Evolutionary conservation across 208 protist species (phyloP).

Genomic region (Novymonas esmeraldas): DNA sequence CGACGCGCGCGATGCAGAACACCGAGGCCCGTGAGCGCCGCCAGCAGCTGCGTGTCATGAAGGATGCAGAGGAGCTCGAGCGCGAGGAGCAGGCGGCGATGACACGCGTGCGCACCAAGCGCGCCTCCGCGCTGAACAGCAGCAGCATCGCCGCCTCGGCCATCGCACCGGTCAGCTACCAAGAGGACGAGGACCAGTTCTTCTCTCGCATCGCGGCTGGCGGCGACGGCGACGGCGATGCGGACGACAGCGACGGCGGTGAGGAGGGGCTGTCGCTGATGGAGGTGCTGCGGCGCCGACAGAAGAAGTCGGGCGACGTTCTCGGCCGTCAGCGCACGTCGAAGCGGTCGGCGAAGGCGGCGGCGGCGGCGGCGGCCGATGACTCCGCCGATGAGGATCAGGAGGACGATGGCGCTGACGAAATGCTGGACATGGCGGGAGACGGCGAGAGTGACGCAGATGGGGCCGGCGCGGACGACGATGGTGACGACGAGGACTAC

Average conservation of each 20-base stretch:
- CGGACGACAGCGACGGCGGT: conserved; percentile 30
- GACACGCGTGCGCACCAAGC: conserved; percentile 83
- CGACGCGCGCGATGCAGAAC: conserved; percentile 37
- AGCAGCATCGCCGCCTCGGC: conserved; percentile 38
- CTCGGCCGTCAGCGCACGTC: conserved; percentile 30
- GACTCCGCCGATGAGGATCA: conserved; percentile 25
- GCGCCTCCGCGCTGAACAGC: conserved; percentile 57
- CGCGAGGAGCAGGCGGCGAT: conserved; percentile 81
- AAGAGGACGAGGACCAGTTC: conserved; percentile 92
- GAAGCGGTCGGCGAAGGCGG: conserved; percentile 14
- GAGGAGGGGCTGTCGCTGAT: conserved; percentile 78
- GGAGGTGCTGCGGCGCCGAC: conserved; percentile 70
- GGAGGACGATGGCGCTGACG: background rate
- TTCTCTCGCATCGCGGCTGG: conserved; percentile 77
- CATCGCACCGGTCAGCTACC: conserved; percentile 75
- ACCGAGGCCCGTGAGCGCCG: conserved; percentile 68
- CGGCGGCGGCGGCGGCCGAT: conserved; percentile 12
- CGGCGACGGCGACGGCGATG: conserved; percentile 28
- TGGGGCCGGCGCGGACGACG: conserved; percentile 22
- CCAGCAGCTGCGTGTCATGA: conserved; percentile 56
- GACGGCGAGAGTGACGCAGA: conserved; percentile 38
- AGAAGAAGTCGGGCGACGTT: conserved; percentile 39
- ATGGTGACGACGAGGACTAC: conserved; percentile 54
- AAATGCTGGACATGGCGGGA: conserved; percentile 14
- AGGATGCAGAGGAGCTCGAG: conserved; percentile 84